phyloP scores from a whole-genome alignment of 2,329 filamentous ascomycete species.

The Furcasterigmium furcatum region DNA sequence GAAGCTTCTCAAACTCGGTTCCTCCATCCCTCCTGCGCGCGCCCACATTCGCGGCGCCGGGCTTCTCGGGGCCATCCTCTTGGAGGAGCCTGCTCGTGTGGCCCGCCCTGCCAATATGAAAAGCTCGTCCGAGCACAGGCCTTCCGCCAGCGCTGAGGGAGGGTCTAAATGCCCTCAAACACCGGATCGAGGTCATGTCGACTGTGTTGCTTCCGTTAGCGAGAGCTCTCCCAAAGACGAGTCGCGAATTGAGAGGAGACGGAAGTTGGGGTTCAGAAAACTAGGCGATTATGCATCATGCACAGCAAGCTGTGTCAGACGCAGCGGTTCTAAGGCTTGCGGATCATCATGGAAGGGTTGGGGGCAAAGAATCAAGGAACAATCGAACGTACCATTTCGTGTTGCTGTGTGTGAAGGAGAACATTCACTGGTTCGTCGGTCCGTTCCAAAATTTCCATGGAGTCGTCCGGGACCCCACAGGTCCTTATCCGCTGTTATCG shows the following conservation, averaged over 20 bases:
- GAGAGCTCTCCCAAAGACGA: constrained; percentile 18
- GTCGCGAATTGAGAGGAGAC: constrained; percentile 6
- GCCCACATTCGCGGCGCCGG: constrained; percentile 1
- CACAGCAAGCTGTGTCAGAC: constrained; percentile 44
- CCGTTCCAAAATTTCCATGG: constrained; percentile 1
- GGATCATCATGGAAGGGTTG: constrained; percentile 31
- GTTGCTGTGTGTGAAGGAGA: neutral
- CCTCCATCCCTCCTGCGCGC: constrained; percentile 1
- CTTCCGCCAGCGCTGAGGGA: constrained; percentile 12
- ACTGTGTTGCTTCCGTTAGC: constrained; percentile 14
- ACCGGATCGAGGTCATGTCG: constrained; percentile 31
- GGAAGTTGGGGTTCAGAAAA: constrained; percentile 25
- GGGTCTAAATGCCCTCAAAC: constrained; percentile 24
- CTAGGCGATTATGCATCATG: constrained; percentile 37
- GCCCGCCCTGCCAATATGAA: constrained; percentile 7
- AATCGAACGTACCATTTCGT: constrained; percentile 2
- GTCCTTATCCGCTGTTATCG: neutral
- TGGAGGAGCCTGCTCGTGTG: constrained; percentile 8
- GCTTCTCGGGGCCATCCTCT: neutral
- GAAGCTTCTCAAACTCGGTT: constrained; percentile 11
- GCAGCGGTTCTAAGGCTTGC: constrained; percentile 44
- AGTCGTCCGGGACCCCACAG: neutral
- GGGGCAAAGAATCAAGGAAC: neutral
- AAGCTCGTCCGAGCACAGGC: constrained; percentile 4
- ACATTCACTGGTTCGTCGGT: neutral